A percentile compares a stretch with the other conserved stretches of the same genome.
Conservation (phyloP, 805 yeast species). For the baker's yeast (Saccharomyces cerevisiae) region DNA sequence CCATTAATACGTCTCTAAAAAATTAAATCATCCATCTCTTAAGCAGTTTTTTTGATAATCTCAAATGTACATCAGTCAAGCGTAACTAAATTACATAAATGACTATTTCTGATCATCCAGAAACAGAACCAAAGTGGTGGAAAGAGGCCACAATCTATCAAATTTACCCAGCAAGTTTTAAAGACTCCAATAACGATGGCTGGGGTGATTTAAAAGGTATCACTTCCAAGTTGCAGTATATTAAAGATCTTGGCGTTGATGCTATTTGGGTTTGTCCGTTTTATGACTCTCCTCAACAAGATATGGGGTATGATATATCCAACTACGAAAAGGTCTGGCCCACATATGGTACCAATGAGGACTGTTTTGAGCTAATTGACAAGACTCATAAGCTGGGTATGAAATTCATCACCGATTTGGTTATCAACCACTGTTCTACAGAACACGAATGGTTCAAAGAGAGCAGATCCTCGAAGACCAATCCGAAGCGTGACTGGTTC, state of each 20-base stretch:
- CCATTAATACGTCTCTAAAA: neutral
- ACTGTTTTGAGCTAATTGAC: conserved; percentile 40
- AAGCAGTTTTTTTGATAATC: neutral
- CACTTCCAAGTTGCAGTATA: conserved; percentile 46
- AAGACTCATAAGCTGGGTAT: conserved; percentile 42
- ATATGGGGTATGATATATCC: too few species aligned
- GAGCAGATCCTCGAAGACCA: conserved; percentile 39
- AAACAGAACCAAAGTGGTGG: conserved; percentile 36
- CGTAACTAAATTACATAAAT: neutral
- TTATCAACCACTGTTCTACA: conserved; percentile 47
- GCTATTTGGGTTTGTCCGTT: conserved; percentile 52
- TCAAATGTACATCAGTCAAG: neutral
- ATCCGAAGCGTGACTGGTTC: conserved; percentile 54
- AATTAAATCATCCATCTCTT: neutral
- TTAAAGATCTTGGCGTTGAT: conserved; percentile 41
- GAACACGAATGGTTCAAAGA: conserved; percentile 52
- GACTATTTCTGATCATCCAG: too few species aligned
- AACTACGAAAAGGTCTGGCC: neutral
- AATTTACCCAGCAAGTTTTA: conserved; percentile 33
- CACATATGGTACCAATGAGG: conserved; percentile 44
- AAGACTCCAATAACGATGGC: conserved; percentile 54
- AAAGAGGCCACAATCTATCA: conserved; percentile 42
- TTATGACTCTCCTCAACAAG: conserved; percentile 19
- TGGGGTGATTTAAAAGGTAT: conserved; percentile 22
- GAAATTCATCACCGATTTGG: conserved; percentile 46